A percentile compares a stretch with the other conserved stretches of the same genome.
phyloP scores from a whole-genome alignment of 768 basidiomycete species.

The Lyophyllum semitale region DNA sequence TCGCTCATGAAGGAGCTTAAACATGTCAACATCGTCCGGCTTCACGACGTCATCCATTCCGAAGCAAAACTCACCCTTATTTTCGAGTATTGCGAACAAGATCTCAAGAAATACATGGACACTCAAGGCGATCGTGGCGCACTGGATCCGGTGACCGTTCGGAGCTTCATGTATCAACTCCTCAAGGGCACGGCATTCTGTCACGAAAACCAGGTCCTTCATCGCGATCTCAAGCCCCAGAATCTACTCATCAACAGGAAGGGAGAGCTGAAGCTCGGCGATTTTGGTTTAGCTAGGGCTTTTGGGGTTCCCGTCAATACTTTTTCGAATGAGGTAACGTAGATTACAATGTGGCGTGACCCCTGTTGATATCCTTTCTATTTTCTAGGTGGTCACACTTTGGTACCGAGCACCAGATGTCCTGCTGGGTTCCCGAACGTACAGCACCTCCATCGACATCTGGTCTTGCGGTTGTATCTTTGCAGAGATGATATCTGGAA shows the following conservation, averaged over 20 bases:
- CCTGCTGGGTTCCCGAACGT: constrained; percentile 93
- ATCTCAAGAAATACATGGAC: constrained; percentile 99
- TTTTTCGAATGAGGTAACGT: constrained; percentile 88
- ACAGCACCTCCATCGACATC: constrained; percentile 97
- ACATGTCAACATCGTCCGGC: constrained; percentile 96
- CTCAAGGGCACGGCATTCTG: constrained; percentile 97
- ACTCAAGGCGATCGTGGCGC: constrained; percentile 95
- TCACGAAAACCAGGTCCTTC: constrained; percentile 97
- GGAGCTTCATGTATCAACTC: constrained; percentile 97
- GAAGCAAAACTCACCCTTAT: constrained; percentile 98
- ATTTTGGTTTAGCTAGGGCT: constrained; percentile 96
- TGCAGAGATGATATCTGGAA: constrained; percentile 98
- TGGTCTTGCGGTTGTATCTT: constrained; percentile 99
- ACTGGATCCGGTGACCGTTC: constrained; percentile 85
- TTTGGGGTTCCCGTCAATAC: constrained; percentile 99
- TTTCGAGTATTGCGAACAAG: constrained; percentile 98
- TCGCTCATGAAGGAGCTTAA: constrained; percentile 99
- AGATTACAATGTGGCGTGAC: neutral
- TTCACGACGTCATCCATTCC: constrained; percentile 98
- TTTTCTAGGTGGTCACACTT: constrained; percentile 83
- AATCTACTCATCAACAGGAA: constrained; percentile 97
- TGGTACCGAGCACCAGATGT: constrained; percentile 99
- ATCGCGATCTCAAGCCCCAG: constrained; percentile 97
- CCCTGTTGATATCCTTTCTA: constrained; percentile 5
- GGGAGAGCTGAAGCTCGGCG: constrained; percentile 95